phyloP scores from a whole-genome alignment of 139 green algal genomes.

The Chlorella ohadii region DNA sequence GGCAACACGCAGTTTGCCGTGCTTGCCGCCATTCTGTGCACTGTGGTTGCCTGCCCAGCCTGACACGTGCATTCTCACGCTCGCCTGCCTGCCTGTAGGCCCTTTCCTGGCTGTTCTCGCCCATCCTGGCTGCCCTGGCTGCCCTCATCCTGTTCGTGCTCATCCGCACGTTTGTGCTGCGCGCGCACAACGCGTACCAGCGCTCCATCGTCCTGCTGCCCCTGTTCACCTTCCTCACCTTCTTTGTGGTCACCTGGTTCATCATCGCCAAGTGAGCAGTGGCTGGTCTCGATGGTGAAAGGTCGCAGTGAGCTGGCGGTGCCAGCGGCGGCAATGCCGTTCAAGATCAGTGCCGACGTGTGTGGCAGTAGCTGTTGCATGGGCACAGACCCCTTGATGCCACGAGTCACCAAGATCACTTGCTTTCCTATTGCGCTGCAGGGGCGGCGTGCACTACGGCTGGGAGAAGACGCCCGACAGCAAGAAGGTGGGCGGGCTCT shows the following conservation, averaged over 20 bases:
- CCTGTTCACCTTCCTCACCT: slow-evolving; percentile 37
- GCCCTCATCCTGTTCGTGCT: slow-evolving; percentile 19
- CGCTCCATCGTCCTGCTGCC: slow-evolving; percentile 33
- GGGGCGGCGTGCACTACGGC: background rate
- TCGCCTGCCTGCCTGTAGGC: too few relatives aligned
- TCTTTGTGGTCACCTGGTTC: slow-evolving; percentile 66
- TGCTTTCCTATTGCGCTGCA: background rate
- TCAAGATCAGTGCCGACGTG: too few relatives aligned
- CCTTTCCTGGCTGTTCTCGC: slow-evolving; percentile 64
- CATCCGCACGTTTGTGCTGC: slow-evolving; percentile 6
- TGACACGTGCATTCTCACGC: too few relatives aligned
- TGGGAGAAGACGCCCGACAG: slow-evolving; percentile 22
- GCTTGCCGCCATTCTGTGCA: too few relatives aligned
- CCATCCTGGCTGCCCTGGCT: slow-evolving; percentile 27
- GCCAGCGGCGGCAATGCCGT: too few relatives aligned
- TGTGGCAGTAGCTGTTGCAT: too few relatives aligned
- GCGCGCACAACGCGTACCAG: slow-evolving; percentile 19
- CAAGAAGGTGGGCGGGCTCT: background rate
- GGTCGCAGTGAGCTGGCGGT: too few relatives aligned
- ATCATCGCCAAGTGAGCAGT: slow-evolving; percentile 59
- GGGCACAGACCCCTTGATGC: too few relatives aligned
- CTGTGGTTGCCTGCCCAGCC: too few relatives aligned
- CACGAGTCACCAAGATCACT: too few relatives aligned
- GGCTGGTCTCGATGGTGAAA: too few relatives aligned
- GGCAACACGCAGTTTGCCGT: too few relatives aligned